Evolutionary conservation across 805 yeast species (phyloP).

Genomic region (Nakazawaea populi): DNA sequence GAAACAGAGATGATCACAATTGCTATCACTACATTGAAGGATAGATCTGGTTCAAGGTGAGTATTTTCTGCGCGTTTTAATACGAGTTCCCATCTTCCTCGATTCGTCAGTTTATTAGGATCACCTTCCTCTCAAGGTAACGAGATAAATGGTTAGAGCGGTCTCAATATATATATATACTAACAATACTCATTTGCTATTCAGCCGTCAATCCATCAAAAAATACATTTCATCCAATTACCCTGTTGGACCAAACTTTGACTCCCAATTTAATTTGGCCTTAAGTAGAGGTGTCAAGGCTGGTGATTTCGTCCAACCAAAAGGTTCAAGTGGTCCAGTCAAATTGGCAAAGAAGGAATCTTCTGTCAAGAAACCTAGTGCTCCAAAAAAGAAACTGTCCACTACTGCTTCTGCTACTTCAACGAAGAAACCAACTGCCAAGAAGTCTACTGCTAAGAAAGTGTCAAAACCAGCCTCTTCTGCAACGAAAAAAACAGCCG

Average conservation of each 20-base stretch:
- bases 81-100: too few species aligned
- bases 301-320: constrained; percentile 79
- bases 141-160: too few species aligned
- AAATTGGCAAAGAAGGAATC: constrained; percentile 47
- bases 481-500: constrained; percentile 12
- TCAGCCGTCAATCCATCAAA: constrained; percentile 80
- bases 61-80: constrained; percentile 18
- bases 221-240: constrained; percentile 67
- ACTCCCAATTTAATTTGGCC: constrained; percentile 70
- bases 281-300: constrained; percentile 73
- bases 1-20: constrained; percentile 53
- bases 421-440: constrained; percentile 24
- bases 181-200: constrained; percentile 14
- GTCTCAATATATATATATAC: not conserved
- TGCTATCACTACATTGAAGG: constrained; percentile 66
- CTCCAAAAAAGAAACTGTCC: constrained; percentile 20
- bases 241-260: constrained; percentile 61
- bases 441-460: constrained; percentile 20
- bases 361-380: constrained; percentile 27
- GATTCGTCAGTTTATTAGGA: too few species aligned
- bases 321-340: constrained; percentile 86
- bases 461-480: not conserved
- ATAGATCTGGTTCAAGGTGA: constrained; percentile 73
- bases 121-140: too few species aligned
- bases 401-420: constrained; percentile 13